Evolutionary conservation across 148 eudicot genomes (phyloP).

Genomic region (Cornus kousa): DNA sequence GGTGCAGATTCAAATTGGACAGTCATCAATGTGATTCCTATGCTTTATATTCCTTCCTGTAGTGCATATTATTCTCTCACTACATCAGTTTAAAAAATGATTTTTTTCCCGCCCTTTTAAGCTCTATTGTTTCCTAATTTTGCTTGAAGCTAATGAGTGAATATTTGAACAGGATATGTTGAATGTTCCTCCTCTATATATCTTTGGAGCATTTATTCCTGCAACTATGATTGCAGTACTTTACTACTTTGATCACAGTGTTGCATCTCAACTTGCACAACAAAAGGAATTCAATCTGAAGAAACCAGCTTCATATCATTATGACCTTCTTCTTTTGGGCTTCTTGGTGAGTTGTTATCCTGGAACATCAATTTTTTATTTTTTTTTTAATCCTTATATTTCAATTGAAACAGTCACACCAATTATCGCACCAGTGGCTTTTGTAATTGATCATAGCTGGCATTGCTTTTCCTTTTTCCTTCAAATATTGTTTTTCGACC

Average conservation of each 20-base stretch:
- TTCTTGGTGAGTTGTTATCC: constrained; percentile 53
- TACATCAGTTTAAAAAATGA: background rate
- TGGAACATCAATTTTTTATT: too few relatives aligned
- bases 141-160: background rate
- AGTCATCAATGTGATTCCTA: constrained; percentile 68
- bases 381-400: too few relatives aligned
- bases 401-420: too few relatives aligned
- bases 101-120: background rate
- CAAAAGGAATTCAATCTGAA: constrained; percentile 93
- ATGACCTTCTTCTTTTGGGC: constrained; percentile 91
- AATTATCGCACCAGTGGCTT: background rate
- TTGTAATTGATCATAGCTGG: background rate
- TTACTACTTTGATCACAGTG: constrained; percentile 98
- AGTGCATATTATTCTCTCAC: background rate
- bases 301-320: constrained; percentile 95
- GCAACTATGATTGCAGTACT: constrained; percentile 99
- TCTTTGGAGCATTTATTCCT: constrained; percentile 95
- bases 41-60: too few relatives aligned
- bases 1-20: constrained; percentile 98
- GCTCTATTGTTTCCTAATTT: background rate
- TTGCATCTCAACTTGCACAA: constrained; percentile 98
- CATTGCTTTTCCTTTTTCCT: background rate
- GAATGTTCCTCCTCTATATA: constrained; percentile 77
- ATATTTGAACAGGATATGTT: constrained; percentile 68
- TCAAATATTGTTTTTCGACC: constrained; percentile 4